A percentile compares a stretch with the other conserved stretches of the same genome.
phyloP scores from a whole-genome alignment of 2,329 filamentous ascomycete genomes.

The Nannizziopsis arthrosporioides region DNA sequence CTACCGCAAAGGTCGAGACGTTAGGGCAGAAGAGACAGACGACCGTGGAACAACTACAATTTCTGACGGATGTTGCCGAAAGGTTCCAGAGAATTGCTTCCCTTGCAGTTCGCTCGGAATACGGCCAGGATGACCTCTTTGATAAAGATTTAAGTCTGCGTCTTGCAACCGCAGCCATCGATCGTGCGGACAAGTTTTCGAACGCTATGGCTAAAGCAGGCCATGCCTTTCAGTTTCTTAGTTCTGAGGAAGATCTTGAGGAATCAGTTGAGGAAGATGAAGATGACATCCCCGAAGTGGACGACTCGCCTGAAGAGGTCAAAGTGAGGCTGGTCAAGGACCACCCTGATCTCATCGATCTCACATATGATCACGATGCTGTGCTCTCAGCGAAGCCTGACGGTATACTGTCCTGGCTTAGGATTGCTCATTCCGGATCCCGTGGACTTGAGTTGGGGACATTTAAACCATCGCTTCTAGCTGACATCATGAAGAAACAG shows the following conservation, averaged over 20 bases:
- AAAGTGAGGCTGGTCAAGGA: not conserved
- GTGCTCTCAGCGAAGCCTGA: constrained; percentile 13
- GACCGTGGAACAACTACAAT: constrained; percentile 12
- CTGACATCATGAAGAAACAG: constrained; percentile 41
- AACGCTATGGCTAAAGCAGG: constrained; percentile 14
- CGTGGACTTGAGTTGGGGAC: constrained; percentile 47
- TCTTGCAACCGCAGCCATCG: constrained; percentile 25
- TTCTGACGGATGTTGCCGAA: not conserved
- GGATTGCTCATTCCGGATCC: constrained; percentile 32
- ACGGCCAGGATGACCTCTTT: constrained; percentile 28
- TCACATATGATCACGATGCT: constrained; percentile 10
- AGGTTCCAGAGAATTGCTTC: not conserved
- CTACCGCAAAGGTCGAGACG: constrained; percentile 19
- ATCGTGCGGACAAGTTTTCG: constrained; percentile 19
- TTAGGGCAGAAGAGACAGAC: constrained; percentile 16
- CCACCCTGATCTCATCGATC: constrained; percentile 14
- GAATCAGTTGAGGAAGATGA: no score
- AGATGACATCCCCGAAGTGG: no score
- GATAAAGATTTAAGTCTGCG: constrained; percentile 21
- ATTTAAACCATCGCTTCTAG: constrained; percentile 26
- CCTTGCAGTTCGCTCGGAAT: constrained; percentile 19
- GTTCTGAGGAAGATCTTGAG: no score
- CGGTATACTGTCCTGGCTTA: constrained; percentile 40
- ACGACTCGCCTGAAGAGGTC: not conserved
- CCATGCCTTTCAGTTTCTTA: no score